A percentile compares a stretch with the other conserved stretches of the same genome.
phyloP scores from a whole-genome alignment of 805 yeast genomes.

The Saturnispora hagleri region DNA sequence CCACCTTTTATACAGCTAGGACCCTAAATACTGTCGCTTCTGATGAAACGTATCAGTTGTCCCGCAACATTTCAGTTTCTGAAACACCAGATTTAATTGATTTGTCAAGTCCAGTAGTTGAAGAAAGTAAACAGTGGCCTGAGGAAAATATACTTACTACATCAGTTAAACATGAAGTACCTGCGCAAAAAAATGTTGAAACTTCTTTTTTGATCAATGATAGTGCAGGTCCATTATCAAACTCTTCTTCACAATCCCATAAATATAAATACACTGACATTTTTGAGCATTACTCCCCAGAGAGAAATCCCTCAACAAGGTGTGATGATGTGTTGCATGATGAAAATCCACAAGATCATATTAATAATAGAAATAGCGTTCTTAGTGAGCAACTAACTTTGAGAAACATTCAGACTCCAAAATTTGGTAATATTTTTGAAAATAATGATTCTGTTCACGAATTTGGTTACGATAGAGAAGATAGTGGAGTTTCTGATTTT shows the following conservation, averaged over 20 bases:
- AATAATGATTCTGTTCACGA: conserved; percentile 14
- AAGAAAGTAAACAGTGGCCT: background rate
- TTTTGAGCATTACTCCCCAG: conserved; percentile 11
- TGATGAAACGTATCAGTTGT: conserved; percentile 6
- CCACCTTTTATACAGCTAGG: conserved; percentile 23
- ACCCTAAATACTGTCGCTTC: conserved; percentile 21
- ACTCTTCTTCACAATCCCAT: background rate
- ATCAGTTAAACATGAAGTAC: background rate
- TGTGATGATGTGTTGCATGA: background rate
- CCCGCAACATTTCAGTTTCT: background rate
- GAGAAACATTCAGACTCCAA: conserved; percentile 1
- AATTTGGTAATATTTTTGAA: conserved; percentile 3
- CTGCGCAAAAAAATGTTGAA: background rate
- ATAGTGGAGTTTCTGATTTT: conserved; percentile 8
- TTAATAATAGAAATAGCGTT: background rate
- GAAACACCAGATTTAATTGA: conserved; percentile 24
- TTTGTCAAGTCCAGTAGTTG: conserved; percentile 20
- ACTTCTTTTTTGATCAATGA: background rate
- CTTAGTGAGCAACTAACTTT: background rate
- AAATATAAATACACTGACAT: conserved; percentile 11
- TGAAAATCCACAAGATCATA: background rate
- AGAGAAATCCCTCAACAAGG: background rate
- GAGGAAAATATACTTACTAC: background rate
- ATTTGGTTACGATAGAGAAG: conserved; percentile 23
- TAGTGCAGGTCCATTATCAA: background rate